A percentile compares a stretch with the other conserved stretches of the same genome.
These are phyloP conservation scores for Mycena haematopus DNA, from an alignment of 768 basidiomycete species.

Conservation along the genomic window DNA sequence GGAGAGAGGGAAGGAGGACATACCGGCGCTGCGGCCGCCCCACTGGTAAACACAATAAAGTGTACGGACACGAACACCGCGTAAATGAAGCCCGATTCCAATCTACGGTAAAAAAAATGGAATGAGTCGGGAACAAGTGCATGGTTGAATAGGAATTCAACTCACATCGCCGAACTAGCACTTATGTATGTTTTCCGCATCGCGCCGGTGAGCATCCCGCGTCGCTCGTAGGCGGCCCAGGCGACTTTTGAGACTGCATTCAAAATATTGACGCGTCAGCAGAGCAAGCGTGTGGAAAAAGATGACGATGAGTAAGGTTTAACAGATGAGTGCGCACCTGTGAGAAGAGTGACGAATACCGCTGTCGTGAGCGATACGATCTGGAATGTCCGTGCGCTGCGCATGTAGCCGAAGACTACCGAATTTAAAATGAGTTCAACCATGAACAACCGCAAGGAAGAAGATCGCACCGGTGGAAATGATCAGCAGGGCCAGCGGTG, in stretches of 20 bases:
- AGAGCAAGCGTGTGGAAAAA: too few species aligned
- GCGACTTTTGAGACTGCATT: slow-evolving; percentile 3
- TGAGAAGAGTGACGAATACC: slow-evolving; percentile 14
- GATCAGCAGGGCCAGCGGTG: slow-evolving; percentile 5
- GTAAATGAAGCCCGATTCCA: slow-evolving; percentile 21
- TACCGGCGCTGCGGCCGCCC: neutral
- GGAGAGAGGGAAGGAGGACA: too few species aligned
- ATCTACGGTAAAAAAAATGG: neutral
- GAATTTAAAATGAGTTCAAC: too few species aligned
- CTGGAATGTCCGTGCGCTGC: slow-evolving; percentile 3
- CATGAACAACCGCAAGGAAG: neutral
- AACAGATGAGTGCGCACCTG: neutral
- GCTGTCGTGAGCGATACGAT: slow-evolving; percentile 18
- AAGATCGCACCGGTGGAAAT: neutral
- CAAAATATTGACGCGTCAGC: too few species aligned
- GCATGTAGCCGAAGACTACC: slow-evolving; percentile 19
- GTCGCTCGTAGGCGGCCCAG: slow-evolving; percentile 14
- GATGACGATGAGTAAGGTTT: neutral
- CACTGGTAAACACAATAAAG: slow-evolving; percentile 4
- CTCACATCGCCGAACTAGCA: slow-evolving; percentile 13
- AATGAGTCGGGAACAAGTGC: neutral
- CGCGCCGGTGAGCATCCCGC: neutral
- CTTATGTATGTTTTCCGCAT: slow-evolving; percentile 6
- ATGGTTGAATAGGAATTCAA: neutral
- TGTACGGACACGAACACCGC: slow-evolving; percentile 16